A percentile compares a stretch with the other conserved stretches of the same genome.
Conservation (phyloP, 2,329 filamentous ascomycete genomes). For the Didymella arachidicola region DNA sequence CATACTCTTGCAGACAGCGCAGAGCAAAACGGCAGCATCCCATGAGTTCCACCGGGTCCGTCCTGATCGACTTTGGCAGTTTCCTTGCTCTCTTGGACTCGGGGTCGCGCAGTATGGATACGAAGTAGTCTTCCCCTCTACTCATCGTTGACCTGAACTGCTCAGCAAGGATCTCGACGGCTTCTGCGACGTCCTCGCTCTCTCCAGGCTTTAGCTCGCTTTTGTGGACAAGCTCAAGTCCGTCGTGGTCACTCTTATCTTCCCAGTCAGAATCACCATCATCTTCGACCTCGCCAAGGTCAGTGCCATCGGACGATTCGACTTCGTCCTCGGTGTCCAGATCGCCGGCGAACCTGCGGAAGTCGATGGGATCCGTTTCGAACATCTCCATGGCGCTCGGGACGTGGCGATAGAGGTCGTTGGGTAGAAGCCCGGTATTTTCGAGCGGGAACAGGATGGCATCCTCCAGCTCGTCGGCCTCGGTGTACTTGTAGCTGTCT, state of each 20-base stretch:
- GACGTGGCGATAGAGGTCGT: slow-evolving; percentile 30
- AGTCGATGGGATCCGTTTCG: slow-evolving; percentile 25
- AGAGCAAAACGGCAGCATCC: slow-evolving; percentile 24
- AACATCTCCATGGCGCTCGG: slow-evolving; percentile 36
- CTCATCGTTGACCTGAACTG: slow-evolving; percentile 14
- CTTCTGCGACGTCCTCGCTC: slow-evolving; percentile 18
- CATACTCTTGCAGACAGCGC: slow-evolving; percentile 24
- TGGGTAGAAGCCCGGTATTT: slow-evolving; percentile 22
- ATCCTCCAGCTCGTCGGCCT: slow-evolving; percentile 54
- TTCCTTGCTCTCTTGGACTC: slow-evolving; percentile 5
- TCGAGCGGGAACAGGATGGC: slow-evolving; percentile 53
- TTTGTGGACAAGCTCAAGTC: not conserved
- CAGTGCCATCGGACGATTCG: slow-evolving; percentile 19
- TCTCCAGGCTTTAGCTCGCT: slow-evolving; percentile 9
- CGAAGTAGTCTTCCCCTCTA: slow-evolving; percentile 24
- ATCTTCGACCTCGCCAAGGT: slow-evolving; percentile 20
- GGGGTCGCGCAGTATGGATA: slow-evolving; percentile 24
- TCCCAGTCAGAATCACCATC: slow-evolving; percentile 14
- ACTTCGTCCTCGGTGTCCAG: slow-evolving; percentile 31
- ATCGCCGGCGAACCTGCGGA: slow-evolving; percentile 30
- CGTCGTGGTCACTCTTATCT: slow-evolving; percentile 20
- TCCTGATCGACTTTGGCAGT: slow-evolving; percentile 24
- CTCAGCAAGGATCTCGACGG: slow-evolving; percentile 18
- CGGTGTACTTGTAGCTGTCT: slow-evolving; percentile 43
- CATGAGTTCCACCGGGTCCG: slow-evolving; percentile 27